Conservation (phyloP, 164 flowering plant species). For the Dillenia turbinata region DNA sequence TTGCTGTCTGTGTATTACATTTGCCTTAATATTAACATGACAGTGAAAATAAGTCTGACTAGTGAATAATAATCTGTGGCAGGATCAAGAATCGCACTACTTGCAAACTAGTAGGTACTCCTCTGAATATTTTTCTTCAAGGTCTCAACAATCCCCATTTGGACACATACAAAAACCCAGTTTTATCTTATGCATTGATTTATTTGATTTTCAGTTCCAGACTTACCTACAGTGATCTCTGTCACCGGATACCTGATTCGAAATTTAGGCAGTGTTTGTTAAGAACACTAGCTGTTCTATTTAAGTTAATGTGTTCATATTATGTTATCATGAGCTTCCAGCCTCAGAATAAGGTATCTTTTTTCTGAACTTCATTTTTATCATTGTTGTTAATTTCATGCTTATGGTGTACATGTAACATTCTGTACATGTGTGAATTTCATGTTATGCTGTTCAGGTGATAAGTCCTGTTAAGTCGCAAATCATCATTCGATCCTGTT, state of each 20-base stretch:
- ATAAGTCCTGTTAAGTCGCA: too few species aligned
- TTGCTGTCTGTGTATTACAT: too few species aligned
- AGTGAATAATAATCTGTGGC: constrained; percentile 22
- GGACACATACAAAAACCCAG: neutral
- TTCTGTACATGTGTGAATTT: too few species aligned
- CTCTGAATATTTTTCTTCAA: constrained; percentile 4
- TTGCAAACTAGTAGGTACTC: constrained; percentile 59
- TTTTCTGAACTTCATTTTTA: constrained; percentile 2
- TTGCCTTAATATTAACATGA: too few species aligned
- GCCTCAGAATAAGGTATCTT: constrained; percentile 56
- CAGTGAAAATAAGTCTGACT: too few species aligned
- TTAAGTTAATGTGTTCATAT: constrained; percentile 81
- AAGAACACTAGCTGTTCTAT: constrained; percentile 65
- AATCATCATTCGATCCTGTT: too few species aligned
- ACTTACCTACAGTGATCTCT: constrained; percentile 94
- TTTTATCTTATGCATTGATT: constrained; percentile 12
- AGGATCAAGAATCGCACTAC: constrained; percentile 48
- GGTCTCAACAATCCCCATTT: neutral
- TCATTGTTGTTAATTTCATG: neutral
- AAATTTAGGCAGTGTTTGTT: constrained; percentile 84
- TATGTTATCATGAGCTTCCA: constrained; percentile 75
- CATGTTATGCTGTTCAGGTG: too few species aligned
- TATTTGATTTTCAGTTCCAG: constrained; percentile 42
- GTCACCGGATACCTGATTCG: constrained; percentile 88
- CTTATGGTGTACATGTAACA: too few species aligned